These are phyloP conservation scores for Manihot esculenta DNA, from an alignment of 441 rosid genomes.

Conservation along the genomic window DNA sequence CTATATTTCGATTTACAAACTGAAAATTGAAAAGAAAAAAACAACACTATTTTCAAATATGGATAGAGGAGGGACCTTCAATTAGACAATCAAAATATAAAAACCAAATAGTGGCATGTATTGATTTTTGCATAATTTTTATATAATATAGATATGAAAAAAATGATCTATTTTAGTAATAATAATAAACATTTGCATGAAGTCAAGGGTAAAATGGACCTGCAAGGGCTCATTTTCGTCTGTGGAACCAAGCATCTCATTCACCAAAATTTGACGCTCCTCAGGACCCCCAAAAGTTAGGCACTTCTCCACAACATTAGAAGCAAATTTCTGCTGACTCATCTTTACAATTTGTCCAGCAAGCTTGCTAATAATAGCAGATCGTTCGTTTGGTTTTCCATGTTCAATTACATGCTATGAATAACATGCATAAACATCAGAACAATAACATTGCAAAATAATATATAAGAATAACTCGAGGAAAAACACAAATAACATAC, in stretches of 20 bases:
- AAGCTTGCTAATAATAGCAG: conserved; percentile 72
- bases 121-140: no score
- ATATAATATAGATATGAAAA: no score
- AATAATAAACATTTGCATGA: not conserved
- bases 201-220: conserved; percentile 40
- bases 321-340: conserved; percentile 98
- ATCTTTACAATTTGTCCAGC: conserved; percentile 89
- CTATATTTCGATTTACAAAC: no score
- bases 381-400: conserved; percentile 73
- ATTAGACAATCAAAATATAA: no score
- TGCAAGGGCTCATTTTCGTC: conserved; percentile 96
- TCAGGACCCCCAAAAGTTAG: conserved; percentile 76
- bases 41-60: no score
- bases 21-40: no score
- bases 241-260: conserved; percentile 85
- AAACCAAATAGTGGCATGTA: no score
- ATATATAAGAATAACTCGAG: not conserved
- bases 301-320: conserved; percentile 93
- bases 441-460: not conserved
- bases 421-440: conserved; percentile 18
- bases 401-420: conserved; percentile 87
- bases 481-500: not conserved
- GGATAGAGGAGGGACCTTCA: no score
- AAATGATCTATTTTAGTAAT: no score
- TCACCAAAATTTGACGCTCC: conserved; percentile 77